These are phyloP conservation scores for Aureobasidium musti DNA, from an alignment of 2,329 filamentous ascomycete species.

Conservation along the genomic window DNA sequence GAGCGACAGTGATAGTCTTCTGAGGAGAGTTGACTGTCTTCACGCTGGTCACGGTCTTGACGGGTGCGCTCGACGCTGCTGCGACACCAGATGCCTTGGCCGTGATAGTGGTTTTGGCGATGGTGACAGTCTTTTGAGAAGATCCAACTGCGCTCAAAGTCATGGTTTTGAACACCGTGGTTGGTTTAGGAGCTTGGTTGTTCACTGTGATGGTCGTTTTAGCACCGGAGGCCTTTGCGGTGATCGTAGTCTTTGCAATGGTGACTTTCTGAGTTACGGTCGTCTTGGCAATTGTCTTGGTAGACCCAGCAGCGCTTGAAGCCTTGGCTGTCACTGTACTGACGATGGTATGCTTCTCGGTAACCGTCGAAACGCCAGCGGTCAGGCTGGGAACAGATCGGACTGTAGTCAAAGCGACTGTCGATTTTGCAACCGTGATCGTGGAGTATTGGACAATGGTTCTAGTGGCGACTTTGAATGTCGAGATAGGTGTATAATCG, in stretches of 20 bases:
- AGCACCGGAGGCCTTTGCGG: not conserved
- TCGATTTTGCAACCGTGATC: not conserved
- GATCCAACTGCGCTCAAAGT: conserved; percentile 5
- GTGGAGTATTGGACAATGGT: conserved; percentile 3
- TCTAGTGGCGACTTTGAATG: not conserved
- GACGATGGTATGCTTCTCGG: not conserved
- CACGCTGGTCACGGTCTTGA: conserved; percentile 13
- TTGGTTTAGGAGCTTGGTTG: not conserved
- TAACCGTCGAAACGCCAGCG: not conserved
- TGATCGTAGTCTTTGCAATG: not conserved
- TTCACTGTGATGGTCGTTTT: conserved; percentile 12
- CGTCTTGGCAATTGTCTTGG: not conserved
- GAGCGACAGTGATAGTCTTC: not conserved
- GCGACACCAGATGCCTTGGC: conserved; percentile 3
- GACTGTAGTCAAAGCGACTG: conserved; percentile 3
- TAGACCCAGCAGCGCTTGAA: not conserved
- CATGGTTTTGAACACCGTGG: conserved; percentile 8
- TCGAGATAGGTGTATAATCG: not conserved
- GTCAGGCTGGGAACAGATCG: conserved; percentile 8
- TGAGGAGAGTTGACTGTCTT: not conserved
- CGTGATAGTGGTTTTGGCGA: not conserved
- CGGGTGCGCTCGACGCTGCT: not conserved
- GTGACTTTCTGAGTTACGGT: conserved; percentile 9
- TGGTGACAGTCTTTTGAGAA: not conserved
- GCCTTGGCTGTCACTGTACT: not conserved